Evolutionary conservation across 495 filamentous ascomycete species (phyloP).

Genomic region (Neurospora sp.): DNA sequence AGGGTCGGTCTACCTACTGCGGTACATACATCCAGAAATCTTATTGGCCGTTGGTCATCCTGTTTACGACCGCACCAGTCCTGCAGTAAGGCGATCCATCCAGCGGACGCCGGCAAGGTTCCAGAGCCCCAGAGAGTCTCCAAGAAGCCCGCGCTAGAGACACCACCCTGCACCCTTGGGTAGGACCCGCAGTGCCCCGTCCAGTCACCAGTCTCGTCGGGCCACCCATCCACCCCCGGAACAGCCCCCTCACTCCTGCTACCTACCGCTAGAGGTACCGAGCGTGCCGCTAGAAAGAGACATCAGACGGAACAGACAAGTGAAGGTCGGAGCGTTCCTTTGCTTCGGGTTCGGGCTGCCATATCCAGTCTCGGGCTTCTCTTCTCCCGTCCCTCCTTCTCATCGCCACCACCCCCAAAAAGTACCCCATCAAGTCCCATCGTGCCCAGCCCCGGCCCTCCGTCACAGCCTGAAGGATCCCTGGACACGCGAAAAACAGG

Average conservation of each 20-base stretch:
- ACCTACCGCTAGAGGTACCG: not conserved
- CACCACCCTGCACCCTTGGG: conserved; percentile 7
- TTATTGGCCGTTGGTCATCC: conserved; percentile 3
- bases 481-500: conserved; percentile 28
- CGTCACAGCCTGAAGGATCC: conserved; percentile 38
- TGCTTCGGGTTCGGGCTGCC: conserved; percentile 19
- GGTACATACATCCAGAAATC: not conserved
- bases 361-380: conserved; percentile 12
- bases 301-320: conserved; percentile 2
- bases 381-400: conserved; percentile 9
- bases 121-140: conserved; percentile 11
- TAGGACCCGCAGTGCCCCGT: conserved; percentile 19
- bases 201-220: not conserved
- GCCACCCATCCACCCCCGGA: not conserved
- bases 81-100: conserved; percentile 25
- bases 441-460: conserved; percentile 26
- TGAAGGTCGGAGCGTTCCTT: conserved; percentile 13
- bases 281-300: conserved; percentile 6
- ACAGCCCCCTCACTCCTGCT: not conserved
- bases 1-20: not conserved
- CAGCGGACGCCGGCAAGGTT: conserved; percentile 3
- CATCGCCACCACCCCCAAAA: conserved; percentile 14
- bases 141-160: conserved; percentile 9
- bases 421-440: conserved; percentile 5
- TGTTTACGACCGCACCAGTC: conserved; percentile 6